Percentiles rank a stretch among this genome's conserved stretches.
These are phyloP conservation scores for Phaeoacremonium minimum DNA, from an alignment of 2,329 filamentous ascomycete genomes.

Conservation along the genomic window DNA sequence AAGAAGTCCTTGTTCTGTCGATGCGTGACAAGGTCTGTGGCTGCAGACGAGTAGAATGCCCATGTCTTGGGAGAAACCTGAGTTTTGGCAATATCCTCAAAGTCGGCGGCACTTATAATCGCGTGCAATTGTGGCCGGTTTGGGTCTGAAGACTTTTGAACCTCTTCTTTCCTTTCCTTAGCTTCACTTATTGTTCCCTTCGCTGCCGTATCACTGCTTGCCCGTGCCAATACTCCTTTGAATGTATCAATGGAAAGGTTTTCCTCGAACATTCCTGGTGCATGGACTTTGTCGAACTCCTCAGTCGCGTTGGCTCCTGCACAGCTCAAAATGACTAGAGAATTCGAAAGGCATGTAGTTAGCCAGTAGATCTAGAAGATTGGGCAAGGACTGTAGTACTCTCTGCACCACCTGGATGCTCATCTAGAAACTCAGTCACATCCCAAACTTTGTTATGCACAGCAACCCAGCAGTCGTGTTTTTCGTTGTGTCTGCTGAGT, in stretches of 20 bases:
- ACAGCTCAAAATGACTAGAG: too few species aligned
- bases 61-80: conserved; percentile 42
- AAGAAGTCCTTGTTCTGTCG: conserved; percentile 43
- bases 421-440: conserved; percentile 57
- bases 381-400: conserved; percentile 15
- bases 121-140: conserved; percentile 8
- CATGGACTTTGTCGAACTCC: conserved; percentile 46
- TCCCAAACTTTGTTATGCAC: conserved; percentile 67
- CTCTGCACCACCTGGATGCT: conserved; percentile 30
- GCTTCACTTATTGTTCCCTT: conserved; percentile 5
- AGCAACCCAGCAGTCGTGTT: conserved; percentile 60
- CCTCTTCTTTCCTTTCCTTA: conserved; percentile 9
- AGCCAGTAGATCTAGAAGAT: too few species aligned
- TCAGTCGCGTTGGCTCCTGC: conserved; percentile 50
- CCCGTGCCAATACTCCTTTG: conserved; percentile 40
- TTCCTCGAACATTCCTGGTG: conserved; percentile 30
- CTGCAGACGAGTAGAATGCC: conserved; percentile 51
- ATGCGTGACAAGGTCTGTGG: conserved; percentile 46
- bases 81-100: conserved; percentile 39
- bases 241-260: conserved; percentile 39
- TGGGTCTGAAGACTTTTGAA: conserved; percentile 5
- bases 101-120: conserved; percentile 36
- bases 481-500: conserved; percentile 41
- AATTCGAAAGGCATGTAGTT: too few species aligned
- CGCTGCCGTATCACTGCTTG: conserved; percentile 28